Percentiles rank a stretch among this genome's conserved stretches.
phyloP scores from a whole-genome alignment of 1,139 yeast genomes.

The Kazachstania sp. region DNA sequence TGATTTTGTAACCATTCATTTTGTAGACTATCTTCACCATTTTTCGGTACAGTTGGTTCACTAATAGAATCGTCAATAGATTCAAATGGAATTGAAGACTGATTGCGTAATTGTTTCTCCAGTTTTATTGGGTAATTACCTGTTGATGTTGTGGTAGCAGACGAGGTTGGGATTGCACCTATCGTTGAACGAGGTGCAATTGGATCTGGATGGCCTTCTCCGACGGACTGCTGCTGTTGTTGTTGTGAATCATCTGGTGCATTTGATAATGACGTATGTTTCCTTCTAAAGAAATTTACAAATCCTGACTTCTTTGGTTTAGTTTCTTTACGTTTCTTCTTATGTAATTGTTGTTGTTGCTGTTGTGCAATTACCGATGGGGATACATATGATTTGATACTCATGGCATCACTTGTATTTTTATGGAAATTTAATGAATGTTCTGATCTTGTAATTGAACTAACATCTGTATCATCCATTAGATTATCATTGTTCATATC shows the following conservation, averaged over 20 bases:
- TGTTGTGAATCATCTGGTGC: background rate
- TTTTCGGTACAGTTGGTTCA: background rate
- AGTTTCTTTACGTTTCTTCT: conserved; percentile 4
- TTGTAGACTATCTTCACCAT: conserved; percentile 1
- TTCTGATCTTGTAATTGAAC: conserved; percentile 2
- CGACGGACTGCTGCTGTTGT: background rate
- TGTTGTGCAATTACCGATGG: background rate
- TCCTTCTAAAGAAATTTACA: conserved; percentile 17
- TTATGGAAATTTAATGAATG: background rate
- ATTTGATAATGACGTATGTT: conserved; percentile 6
- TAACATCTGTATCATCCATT: background rate
- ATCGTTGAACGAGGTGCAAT: background rate
- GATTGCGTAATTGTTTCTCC: background rate
- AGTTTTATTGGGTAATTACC: background rate
- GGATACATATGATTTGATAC: background rate
- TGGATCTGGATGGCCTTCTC: background rate
- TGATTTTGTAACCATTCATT: conserved; percentile 18
- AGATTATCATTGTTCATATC: background rate
- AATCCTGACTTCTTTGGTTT: conserved; percentile 12
- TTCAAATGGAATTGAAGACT: background rate
- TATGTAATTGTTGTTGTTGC: background rate
- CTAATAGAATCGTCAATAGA: background rate
- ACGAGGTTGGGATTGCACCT: background rate
- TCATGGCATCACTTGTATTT: background rate
- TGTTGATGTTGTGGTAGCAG: background rate